Evolutionary conservation across 768 basidiomycete species (phyloP).

Genomic region (Pisolithus microcarpus): DNA sequence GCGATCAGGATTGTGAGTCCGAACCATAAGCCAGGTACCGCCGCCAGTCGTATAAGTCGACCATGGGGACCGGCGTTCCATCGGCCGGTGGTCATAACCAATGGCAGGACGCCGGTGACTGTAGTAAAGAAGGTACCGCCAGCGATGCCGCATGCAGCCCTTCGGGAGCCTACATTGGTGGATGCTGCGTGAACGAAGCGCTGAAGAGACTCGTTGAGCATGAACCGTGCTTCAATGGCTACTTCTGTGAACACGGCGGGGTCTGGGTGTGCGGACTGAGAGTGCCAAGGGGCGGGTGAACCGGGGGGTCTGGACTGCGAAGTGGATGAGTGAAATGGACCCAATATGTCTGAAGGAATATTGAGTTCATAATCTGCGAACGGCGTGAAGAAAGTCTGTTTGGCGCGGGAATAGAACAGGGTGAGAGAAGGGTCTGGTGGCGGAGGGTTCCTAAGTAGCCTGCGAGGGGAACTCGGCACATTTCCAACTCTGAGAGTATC

Average conservation of each 20-base stretch:
- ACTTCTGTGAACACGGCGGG: constrained; percentile 58
- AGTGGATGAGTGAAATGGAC: constrained; percentile 42
- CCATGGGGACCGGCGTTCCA: constrained; percentile 24
- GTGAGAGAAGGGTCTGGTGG: constrained; percentile 48
- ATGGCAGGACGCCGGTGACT: constrained; percentile 41
- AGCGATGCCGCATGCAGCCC: constrained; percentile 63
- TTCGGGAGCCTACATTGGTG: constrained; percentile 59
- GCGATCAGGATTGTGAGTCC: constrained; percentile 56
- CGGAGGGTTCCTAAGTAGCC: constrained; percentile 25
- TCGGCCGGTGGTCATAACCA: constrained; percentile 41
- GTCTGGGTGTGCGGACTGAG: constrained; percentile 46
- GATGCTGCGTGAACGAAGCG: constrained; percentile 65
- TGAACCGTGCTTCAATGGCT: constrained; percentile 46
- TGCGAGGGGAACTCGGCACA: constrained; percentile 28
- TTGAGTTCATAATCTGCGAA: constrained; percentile 66
- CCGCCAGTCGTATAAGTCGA: constrained; percentile 52
- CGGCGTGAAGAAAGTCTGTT: constrained; percentile 74
- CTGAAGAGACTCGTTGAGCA: constrained; percentile 56
- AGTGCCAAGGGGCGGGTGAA: constrained; percentile 16
- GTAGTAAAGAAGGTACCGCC: constrained; percentile 50
- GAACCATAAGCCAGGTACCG: constrained; percentile 64
- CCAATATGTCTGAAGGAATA: constrained; percentile 57
- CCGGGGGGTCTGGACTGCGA: constrained; percentile 3
- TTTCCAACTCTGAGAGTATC: constrained; percentile 40
- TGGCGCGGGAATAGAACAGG: constrained; percentile 72